These are phyloP conservation scores for Mycena sp. DNA, from an alignment of 1,284 basidiomycete genomes.

Conservation along the genomic window DNA sequence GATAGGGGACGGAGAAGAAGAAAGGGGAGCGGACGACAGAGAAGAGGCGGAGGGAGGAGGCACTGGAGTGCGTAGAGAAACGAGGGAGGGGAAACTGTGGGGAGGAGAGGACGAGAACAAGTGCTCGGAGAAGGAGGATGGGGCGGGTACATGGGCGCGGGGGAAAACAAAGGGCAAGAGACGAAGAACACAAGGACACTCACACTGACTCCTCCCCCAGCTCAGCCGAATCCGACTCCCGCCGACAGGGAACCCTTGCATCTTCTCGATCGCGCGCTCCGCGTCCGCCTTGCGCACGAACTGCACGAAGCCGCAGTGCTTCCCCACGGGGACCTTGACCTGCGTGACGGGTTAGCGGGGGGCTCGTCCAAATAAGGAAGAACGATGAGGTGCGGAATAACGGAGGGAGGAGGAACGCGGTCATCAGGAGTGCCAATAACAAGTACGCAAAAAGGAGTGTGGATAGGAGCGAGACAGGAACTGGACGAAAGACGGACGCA, in stretches of 20 bases:
- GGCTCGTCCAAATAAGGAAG: background rate
- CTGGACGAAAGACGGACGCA: constrained; percentile 46
- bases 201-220: constrained; percentile 94
- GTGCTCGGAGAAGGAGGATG: too few relatives aligned
- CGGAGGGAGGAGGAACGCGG: constrained; percentile 12
- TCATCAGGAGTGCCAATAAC: too few relatives aligned
- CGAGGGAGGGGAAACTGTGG: too few relatives aligned
- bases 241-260: constrained; percentile 95
- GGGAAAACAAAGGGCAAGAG: background rate
- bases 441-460: too few relatives aligned
- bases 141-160: background rate
- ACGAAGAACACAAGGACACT: constrained; percentile 38
- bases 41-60: too few relatives aligned
- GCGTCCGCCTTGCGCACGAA: constrained; percentile 93
- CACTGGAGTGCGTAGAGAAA: too few relatives aligned
- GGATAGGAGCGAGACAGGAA: background rate
- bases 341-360: constrained; percentile 38
- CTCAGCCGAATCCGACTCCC: constrained; percentile 91
- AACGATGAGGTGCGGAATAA: background rate
- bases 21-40: too few relatives aligned
- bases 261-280: constrained; percentile 91
- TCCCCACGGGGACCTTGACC: constrained; percentile 96
- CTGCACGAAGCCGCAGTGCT: constrained; percentile 96
- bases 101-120: too few relatives aligned
- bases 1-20: background rate